phyloP scores from a whole-genome alignment of 2,329 filamentous ascomycete species.

The Emydomyces testavorans region DNA sequence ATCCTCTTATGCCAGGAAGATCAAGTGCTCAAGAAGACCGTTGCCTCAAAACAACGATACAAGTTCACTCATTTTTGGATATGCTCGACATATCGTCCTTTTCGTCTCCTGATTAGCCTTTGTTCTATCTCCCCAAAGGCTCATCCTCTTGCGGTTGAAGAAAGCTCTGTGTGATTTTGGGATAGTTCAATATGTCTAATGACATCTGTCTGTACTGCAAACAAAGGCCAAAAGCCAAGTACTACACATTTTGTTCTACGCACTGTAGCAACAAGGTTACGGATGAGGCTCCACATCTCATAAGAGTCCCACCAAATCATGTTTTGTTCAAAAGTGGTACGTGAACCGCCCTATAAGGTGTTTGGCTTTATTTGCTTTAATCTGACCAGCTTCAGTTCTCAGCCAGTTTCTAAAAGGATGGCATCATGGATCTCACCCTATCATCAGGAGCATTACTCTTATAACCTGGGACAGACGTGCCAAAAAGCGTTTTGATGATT shows the following conservation, averaged over 20 bases:
- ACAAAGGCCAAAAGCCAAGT: background rate
- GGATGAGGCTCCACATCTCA: constrained; percentile 1
- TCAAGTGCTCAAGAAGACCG: no score
- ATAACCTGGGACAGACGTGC: constrained; percentile 1
- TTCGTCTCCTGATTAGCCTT: no score
- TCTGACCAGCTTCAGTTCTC: background rate
- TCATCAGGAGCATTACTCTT: constrained; percentile 2
- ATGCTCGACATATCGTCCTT: no score
- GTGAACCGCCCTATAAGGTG: background rate
- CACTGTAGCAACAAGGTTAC: background rate
- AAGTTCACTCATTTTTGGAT: no score
- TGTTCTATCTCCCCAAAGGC: no score
- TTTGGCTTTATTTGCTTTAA: background rate
- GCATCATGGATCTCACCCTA: background rate
- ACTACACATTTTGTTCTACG: constrained; percentile 3
- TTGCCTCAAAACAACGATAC: no score
- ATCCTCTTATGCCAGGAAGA: no score
- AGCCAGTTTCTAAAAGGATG: background rate
- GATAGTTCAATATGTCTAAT: constrained; percentile 2
- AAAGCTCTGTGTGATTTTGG: no score
- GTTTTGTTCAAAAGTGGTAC: constrained; percentile 5
- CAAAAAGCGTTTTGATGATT: constrained; percentile 1
- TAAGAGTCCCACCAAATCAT: constrained; percentile 1
- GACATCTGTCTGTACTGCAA: constrained; percentile 5
- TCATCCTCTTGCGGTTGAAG: no score